These are phyloP conservation scores for Ettlia oleoabundans DNA, from an alignment of 139 green algal genomes.

Conservation along the genomic window DNA sequence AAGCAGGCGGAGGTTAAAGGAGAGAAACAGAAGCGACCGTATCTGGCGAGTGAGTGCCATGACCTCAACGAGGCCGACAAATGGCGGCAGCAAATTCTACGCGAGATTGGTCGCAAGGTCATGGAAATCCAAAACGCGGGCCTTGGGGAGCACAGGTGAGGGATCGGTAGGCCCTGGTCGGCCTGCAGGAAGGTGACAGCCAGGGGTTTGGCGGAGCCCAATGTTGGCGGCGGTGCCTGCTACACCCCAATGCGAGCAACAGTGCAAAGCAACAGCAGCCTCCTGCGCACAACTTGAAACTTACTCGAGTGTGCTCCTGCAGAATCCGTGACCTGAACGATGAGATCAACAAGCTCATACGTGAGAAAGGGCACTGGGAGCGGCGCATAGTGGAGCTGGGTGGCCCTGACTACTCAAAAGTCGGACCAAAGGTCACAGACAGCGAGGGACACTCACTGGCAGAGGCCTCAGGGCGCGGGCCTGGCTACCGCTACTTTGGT, in stretches of 20 bases:
- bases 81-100: slow-evolving; percentile 96
- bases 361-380: slow-evolving; percentile 99
- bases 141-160: slow-evolving; percentile 92
- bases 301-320: neutral
- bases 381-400: slow-evolving; percentile 94
- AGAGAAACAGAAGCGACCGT: slow-evolving; percentile 80
- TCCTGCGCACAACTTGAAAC: neutral
- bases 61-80: slow-evolving; percentile 95
- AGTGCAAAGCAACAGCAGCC: neutral
- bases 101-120: slow-evolving; percentile 96
- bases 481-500: slow-evolving; percentile 96
- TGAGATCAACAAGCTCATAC: slow-evolving; percentile 99
- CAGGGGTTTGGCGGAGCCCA: too few relatives aligned
- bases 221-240: neutral
- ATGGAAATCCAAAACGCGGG: slow-evolving; percentile 99
- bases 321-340: slow-evolving; percentile 98
- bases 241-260: neutral
- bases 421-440: slow-evolving; percentile 75
- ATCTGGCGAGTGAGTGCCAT: slow-evolving; percentile 88
- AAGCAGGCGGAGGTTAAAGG: slow-evolving; percentile 55
- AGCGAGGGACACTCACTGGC: slow-evolving; percentile 61
- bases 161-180: neutral
- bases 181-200: too few relatives aligned
- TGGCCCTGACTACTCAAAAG: slow-evolving; percentile 92
- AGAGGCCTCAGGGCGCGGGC: slow-evolving; percentile 57